These are phyloP conservation scores for Solanum habrochaites DNA, from an alignment of 257 asterid genomes.

Conservation along the genomic window DNA sequence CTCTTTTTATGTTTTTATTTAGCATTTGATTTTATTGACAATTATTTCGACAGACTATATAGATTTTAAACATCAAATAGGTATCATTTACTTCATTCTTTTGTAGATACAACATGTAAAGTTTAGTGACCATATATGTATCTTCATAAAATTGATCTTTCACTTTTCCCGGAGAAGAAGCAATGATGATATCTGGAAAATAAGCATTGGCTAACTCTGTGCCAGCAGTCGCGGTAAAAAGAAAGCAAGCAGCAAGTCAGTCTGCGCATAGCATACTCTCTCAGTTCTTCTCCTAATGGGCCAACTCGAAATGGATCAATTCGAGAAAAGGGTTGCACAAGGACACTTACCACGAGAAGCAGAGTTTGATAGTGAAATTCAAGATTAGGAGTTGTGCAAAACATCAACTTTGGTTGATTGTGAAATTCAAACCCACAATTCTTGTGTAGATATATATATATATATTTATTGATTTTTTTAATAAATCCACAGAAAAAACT, in stretches of 20 bases:
- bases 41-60: background rate
- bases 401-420: background rate
- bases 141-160: background rate
- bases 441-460: too few species aligned
- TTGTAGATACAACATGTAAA: background rate
- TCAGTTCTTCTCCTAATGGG: background rate
- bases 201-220: too few species aligned
- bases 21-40: background rate
- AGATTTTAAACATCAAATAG: background rate
- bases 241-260: background rate
- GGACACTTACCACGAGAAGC: background rate
- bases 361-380: background rate
- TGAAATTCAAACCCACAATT: background rate
- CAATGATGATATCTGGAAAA: accelerated
- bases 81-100: background rate
- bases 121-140: background rate
- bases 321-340: background rate
- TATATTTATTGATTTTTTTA: too few species aligned
- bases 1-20: background rate
- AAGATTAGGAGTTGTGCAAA: background rate
- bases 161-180: accelerated
- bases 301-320: too few species aligned
- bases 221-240: background rate
- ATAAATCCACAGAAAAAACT: too few species aligned
- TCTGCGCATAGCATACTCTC: background rate